A percentile compares a stretch with the other conserved stretches of the same genome.
phyloP scores from a whole-genome alignment of 495 filamentous ascomycete species.

The Aspergillus cristatus region DNA sequence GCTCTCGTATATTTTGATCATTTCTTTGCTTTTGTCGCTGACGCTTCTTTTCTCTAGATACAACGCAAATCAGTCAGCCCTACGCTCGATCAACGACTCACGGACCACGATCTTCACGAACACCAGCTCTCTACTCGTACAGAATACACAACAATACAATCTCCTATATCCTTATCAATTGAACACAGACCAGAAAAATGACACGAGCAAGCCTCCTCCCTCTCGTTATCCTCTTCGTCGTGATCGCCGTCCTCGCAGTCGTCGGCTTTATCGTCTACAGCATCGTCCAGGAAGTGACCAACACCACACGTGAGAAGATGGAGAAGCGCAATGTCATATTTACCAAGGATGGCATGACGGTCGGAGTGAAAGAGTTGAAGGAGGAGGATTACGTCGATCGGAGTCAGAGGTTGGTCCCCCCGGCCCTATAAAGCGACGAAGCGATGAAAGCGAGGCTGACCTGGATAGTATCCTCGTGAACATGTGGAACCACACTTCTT shows the following conservation, averaged over 20 bases:
- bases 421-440: neutral
- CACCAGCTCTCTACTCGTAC: neutral
- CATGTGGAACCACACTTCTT: slow-evolving; percentile 62
- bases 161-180: too few relatives aligned
- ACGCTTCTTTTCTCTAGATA: too few relatives aligned
- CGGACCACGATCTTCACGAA: neutral
- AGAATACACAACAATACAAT: too few relatives aligned
- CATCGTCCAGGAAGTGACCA: slow-evolving; percentile 57
- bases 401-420: slow-evolving; percentile 55
- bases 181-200: slow-evolving; percentile 3
- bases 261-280: slow-evolving; percentile 69
- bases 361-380: slow-evolving; percentile 65
- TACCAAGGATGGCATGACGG: slow-evolving; percentile 75
- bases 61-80: too few relatives aligned
- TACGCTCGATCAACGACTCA: too few relatives aligned
- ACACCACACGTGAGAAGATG: slow-evolving; percentile 63
- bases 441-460: slow-evolving; percentile 3
- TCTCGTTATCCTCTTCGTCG: slow-evolving; percentile 59
- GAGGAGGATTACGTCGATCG: slow-evolving; percentile 73
- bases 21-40: too few relatives aligned
- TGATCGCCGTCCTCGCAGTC: slow-evolving; percentile 52
- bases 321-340: slow-evolving; percentile 72
- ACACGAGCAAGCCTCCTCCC: slow-evolving; percentile 50
- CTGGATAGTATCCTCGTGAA: slow-evolving; percentile 53
- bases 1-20: too few relatives aligned